Percentiles rank a stretch among this genome's conserved stretches.
Conservation (phyloP, 2,329 filamentous ascomycete genomes). For the Phialophora macrospora region DNA sequence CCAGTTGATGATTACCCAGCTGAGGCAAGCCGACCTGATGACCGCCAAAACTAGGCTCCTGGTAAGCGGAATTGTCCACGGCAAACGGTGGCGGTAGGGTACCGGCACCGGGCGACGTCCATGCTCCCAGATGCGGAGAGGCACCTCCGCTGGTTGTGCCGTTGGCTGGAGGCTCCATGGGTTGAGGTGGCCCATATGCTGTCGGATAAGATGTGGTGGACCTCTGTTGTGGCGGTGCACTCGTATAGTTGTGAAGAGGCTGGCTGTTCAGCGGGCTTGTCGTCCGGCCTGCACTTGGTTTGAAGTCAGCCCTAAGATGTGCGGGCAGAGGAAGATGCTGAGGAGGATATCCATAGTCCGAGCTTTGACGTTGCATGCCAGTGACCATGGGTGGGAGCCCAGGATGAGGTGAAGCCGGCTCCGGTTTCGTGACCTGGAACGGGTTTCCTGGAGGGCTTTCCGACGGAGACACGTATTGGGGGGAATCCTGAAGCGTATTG, state of each 20-base stretch:
- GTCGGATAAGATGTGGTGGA: constrained; percentile 83
- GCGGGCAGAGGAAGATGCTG: constrained; percentile 76
- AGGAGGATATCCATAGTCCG: constrained; percentile 75
- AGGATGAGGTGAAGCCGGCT: constrained; percentile 76
- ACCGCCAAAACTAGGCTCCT: constrained; percentile 70
- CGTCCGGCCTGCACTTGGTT: constrained; percentile 66
- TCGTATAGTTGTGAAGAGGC: constrained; percentile 64
- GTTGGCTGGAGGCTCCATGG: constrained; percentile 78
- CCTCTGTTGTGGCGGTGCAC: constrained; percentile 56
- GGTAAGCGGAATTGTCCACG: constrained; percentile 80
- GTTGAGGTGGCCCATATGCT: constrained; percentile 79
- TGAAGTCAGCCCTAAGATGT: constrained; percentile 77
- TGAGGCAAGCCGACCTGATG: constrained; percentile 45
- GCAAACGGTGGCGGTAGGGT: constrained; percentile 72
- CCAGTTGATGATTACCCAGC: constrained; percentile 46
- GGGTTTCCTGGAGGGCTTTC: constrained; percentile 54
- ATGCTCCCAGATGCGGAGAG: constrained; percentile 84
- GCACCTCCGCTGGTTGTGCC: constrained; percentile 73
- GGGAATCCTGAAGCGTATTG: constrained; percentile 45
- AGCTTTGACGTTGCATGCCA: constrained; percentile 66
- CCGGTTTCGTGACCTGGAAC: constrained; percentile 85
- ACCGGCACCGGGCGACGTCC: constrained; percentile 82
- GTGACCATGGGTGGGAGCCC: constrained; percentile 72
- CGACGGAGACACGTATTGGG: constrained; percentile 50
- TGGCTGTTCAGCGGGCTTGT: constrained; percentile 69